Evolutionary conservation across 2,329 filamentous ascomycete genomes (phyloP).

Genomic region (Colletotrichum camelliae): DNA sequence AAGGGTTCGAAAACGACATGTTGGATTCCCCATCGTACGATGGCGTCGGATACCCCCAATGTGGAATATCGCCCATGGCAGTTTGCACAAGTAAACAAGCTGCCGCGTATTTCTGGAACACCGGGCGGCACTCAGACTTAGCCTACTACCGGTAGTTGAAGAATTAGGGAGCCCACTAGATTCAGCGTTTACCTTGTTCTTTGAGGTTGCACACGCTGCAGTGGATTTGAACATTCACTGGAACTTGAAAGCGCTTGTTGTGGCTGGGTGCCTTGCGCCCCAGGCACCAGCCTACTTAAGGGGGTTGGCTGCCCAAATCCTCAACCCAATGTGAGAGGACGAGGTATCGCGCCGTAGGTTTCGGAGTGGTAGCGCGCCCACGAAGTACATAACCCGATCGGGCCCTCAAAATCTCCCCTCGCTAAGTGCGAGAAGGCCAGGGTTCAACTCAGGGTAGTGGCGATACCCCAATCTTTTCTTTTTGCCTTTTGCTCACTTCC

Average conservation of each 20-base stretch:
- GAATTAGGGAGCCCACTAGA: no score
- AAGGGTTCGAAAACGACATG: not conserved
- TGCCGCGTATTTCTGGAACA: not conserved
- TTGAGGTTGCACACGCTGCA: not conserved
- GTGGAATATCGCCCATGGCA: not conserved
- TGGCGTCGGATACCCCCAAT: fast-evolving
- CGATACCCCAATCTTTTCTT: not conserved
- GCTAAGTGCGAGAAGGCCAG: not conserved
- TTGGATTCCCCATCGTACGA: not conserved
- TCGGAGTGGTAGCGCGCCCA: not conserved
- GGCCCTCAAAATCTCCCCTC: not conserved
- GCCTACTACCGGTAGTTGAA: not conserved
- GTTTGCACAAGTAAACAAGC: not conserved
- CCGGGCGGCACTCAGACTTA: not conserved
- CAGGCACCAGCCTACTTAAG: not conserved
- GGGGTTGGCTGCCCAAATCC: not conserved
- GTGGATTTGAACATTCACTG: not conserved
- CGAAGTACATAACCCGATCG: not conserved
- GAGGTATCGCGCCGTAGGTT: not conserved
- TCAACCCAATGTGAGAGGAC: not conserved
- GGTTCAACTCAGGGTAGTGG: not conserved
- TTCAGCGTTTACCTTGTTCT: no score
- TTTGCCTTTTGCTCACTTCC: no score
- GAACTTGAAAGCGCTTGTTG: not conserved
- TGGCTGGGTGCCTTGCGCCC: not conserved